Base-by-base conservation (phyloP, 2,329 filamentous ascomycete species). In the Hypoxylon rubiginosum region DNA sequence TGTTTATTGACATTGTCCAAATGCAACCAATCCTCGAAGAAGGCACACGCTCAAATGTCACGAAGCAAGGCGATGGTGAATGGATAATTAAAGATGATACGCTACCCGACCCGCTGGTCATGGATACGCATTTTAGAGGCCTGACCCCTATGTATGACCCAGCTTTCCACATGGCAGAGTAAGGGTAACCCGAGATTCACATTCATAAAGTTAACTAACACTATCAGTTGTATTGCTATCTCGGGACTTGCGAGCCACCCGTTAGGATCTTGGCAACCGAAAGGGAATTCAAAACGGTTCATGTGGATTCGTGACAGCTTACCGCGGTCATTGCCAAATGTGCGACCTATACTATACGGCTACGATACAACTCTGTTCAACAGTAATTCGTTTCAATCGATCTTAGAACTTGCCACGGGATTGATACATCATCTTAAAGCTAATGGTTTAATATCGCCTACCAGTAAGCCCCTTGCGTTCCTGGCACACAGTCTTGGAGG, bases 221-320 rank as follows among this genome's bases (percentile, higher is more conserved):
- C 0, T 32, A 13, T 10, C 26, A 74, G 70, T 26, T 74, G 68
- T 28, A 70, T 74, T 36, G 72, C 71, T 8, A 69, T 73, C 17
- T 71, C 72, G 7, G 72, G 72, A 5, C 66, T 74, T 41, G 64
- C 62, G 0, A 71, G 71, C 30, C 72, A 73, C 30, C 71, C 72
- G 10, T 71, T 74, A 11, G 70, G 70, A 15, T 74, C 68, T 4
- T 74, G 71, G 72, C 72, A 74, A 26, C 70, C 68, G 2, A 67
- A 67, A 59, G 56, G 58, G 17, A 41, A 24, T 13, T 57, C 64
- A 13, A 72, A 71, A 34, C 54, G 60, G 3, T 74, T 67, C 43
- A 76, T 76, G 74, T 76, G 73, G 73, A 69, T 76, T 34, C 66
- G 73, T 13, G 74, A 76, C 48, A 63, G 48, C 2, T 59, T 75